phyloP scores from a whole-genome alignment of 805 yeast species.

The Crinitomyces ghanaensis region DNA sequence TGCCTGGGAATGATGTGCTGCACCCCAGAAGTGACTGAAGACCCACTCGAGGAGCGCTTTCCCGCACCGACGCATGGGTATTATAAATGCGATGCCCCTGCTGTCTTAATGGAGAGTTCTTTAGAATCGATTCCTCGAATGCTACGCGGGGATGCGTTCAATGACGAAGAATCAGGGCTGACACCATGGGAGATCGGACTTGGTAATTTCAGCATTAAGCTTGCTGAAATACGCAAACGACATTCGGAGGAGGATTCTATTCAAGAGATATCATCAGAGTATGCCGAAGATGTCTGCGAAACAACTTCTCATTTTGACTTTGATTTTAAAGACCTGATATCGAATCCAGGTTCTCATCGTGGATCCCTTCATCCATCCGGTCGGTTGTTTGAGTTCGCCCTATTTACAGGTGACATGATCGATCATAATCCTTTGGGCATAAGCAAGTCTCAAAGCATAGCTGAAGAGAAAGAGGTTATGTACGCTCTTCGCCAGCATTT shows the following conservation, averaged over 20 bases:
- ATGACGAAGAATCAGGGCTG: too few relatives aligned
- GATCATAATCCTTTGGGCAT: slow-evolving; percentile 47
- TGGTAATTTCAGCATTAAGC: not conserved
- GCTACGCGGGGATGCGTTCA: too few relatives aligned
- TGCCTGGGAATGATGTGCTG: slow-evolving; percentile 50
- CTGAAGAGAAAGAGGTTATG: slow-evolving; percentile 35
- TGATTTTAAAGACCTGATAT: too few relatives aligned
- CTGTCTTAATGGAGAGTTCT: slow-evolving; percentile 46
- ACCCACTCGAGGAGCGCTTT: slow-evolving; percentile 27
- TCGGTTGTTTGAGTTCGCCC: too few relatives aligned
- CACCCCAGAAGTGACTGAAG: slow-evolving; percentile 24
- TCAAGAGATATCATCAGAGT: too few relatives aligned
- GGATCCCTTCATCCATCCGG: too few relatives aligned
- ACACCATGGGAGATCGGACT: slow-evolving; percentile 30
- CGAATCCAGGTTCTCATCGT: too few relatives aligned
- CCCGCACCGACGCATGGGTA: slow-evolving; percentile 51
- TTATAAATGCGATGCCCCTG: slow-evolving; percentile 61
- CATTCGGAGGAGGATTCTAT: too few relatives aligned
- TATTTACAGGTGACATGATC: slow-evolving; percentile 65
- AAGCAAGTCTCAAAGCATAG: slow-evolving; percentile 38
- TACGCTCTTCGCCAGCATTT: slow-evolving; percentile 41
- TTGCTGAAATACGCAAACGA: too few relatives aligned
- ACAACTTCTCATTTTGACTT: slow-evolving; percentile 29
- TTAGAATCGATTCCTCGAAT: too few relatives aligned
- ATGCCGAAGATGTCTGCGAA: not conserved